Evolutionary conservation across 345 rosid species (phyloP).

Genomic region (Garcia nutans): DNA sequence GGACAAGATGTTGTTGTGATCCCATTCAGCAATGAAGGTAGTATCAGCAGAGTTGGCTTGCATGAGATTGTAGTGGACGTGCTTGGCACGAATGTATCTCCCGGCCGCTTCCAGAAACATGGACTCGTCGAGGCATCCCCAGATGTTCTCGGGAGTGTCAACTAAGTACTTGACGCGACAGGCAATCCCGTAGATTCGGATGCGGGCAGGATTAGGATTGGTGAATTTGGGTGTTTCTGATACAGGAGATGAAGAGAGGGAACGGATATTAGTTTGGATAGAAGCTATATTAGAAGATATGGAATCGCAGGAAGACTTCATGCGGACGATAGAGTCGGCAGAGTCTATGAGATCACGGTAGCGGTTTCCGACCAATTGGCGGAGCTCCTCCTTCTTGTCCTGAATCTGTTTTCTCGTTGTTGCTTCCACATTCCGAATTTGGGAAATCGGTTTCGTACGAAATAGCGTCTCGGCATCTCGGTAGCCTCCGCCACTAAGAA

Average conservation of each 20-base stretch:
- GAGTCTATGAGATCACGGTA: slow-evolving; percentile 95
- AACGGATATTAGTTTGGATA: slow-evolving; percentile 53
- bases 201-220: slow-evolving; percentile 32
- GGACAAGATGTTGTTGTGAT: slow-evolving; percentile 54
- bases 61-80: slow-evolving; percentile 57
- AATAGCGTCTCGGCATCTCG: slow-evolving; percentile 86
- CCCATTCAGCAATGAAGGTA: slow-evolving; percentile 18
- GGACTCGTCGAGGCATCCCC: slow-evolving; percentile 93
- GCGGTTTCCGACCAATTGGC: slow-evolving; percentile 82
- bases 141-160: slow-evolving; percentile 90
- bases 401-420: slow-evolving; percentile 73
- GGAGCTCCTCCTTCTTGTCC: slow-evolving; percentile 92
- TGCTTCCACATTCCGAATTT: slow-evolving; percentile 77
- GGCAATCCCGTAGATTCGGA: slow-evolving; percentile 64
- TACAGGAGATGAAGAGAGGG: slow-evolving; percentile 56
- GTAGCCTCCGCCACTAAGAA: slow-evolving; percentile 47
- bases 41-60: neutral
- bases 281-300: slow-evolving; percentile 68
- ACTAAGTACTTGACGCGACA: slow-evolving; percentile 90
- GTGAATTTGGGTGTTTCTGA: slow-evolving; percentile 50
- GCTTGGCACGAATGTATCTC: slow-evolving; percentile 77
- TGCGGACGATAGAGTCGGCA: slow-evolving; percentile 81
- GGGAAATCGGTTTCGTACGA: slow-evolving; percentile 67
- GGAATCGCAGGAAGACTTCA: slow-evolving; percentile 78
- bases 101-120: slow-evolving; percentile 87